A percentile compares a stretch with the other conserved stretches of the same genome.
phyloP scores from a whole-genome alignment of 371 early-diverging fungal species.

The Mortierella sp. region DNA sequence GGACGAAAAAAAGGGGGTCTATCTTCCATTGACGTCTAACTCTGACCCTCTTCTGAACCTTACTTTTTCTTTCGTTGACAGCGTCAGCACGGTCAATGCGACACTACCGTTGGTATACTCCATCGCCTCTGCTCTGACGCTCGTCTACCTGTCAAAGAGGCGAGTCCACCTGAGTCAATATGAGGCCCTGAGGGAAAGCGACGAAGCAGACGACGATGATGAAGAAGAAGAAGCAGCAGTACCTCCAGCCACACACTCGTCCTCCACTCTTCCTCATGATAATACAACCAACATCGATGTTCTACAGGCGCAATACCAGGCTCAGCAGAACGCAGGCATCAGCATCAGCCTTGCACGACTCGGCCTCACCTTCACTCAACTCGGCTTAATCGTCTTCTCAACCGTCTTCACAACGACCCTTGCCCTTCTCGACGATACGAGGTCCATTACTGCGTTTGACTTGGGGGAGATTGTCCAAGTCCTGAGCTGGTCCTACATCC shows the following conservation, averaged over 20 bases:
- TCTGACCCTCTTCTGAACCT: neutral
- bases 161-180: constrained; percentile 29
- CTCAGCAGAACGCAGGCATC: constrained; percentile 43
- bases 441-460: neutral
- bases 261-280: neutral
- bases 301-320: constrained; percentile 41
- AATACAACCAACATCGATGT: constrained; percentile 19
- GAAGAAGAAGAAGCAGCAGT: neutral
- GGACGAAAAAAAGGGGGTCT: neutral
- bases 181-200: constrained; percentile 6
- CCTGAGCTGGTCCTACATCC: constrained; percentile 37
- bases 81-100: constrained; percentile 6
- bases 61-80: neutral
- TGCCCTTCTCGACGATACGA: neutral
- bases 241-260: neutral
- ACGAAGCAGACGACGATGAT: constrained; percentile 5
- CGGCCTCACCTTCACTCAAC: constrained; percentile 35
- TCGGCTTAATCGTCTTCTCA: constrained; percentile 34
- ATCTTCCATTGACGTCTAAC: neutral
- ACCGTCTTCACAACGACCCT: constrained; percentile 1
- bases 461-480: constrained; percentile 10
- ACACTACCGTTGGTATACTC: constrained; percentile 18
- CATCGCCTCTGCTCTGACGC: constrained; percentile 12
- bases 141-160: constrained; percentile 12
- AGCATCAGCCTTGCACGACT: constrained; percentile 47